Evolutionary conservation across 495 filamentous ascomycete genomes (phyloP), one percentile per base, ranked within the genome.

Genomic region (Cladorrhinum samala): DNA sequence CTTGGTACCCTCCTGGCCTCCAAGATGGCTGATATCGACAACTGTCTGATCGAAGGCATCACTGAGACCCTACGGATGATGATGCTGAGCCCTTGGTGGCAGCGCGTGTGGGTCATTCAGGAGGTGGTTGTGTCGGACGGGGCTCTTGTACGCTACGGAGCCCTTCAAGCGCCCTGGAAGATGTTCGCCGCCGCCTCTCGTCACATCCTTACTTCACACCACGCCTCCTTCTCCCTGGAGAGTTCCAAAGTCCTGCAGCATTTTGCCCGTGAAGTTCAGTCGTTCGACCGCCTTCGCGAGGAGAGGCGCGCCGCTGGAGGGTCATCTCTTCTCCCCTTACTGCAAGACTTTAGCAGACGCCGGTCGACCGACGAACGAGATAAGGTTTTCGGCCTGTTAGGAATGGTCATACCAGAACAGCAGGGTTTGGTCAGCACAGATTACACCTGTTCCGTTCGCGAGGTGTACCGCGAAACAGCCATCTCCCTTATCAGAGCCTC

Each of bases 321-420:
- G 3, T 38, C 40, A 16, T 24, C 50, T 18, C 21, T 52, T 5
- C 39, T 52, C 11, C 11, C 50, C 2, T 40, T 52, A 7, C 40
- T 52, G 2, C 50, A 44, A 17, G 19, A 52, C 37, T 52, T 52
- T 23, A 42, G 37, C 21, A n/a, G 37, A 20, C 16, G 50, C 4
- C 50, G 23, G 39, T 38, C 50, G 16, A 45, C 50, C 11, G 50
- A 52, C 39, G 50, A 52, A 24, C 50, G 50, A 20, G 50, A 52
- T 40, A 52, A 52, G 14, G 40, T 45, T 0, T 52, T 25, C 25
- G 50, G 20, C 14, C 18, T 52, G 21, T 17, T 52, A 7, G 50
- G 50, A 2, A 11, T 52, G n/a, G 23, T 13, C 6, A 19, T 17
- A 2, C 16, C 11, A 2, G 2, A 13, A 3, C 37, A 52, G 24